Conservation (phyloP, 768 basidiomycete genomes). For the Agrocybe pediades region DNA sequence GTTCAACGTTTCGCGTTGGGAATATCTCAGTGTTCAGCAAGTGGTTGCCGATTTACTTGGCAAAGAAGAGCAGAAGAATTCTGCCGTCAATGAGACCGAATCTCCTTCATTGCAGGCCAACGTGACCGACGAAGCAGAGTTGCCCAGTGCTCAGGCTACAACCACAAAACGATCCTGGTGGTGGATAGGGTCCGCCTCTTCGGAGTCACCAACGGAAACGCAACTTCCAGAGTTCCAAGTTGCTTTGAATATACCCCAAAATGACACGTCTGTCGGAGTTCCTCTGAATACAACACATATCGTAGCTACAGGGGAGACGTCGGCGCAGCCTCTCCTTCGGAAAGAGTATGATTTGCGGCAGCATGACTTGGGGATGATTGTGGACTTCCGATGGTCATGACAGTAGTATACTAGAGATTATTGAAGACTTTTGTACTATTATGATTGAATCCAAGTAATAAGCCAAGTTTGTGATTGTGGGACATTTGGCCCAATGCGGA, state of each 20-base stretch:
- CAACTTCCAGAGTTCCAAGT: background rate
- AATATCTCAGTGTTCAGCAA: slow-evolving; percentile 59
- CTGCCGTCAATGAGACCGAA: slow-evolving; percentile 3
- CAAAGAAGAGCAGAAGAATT: slow-evolving; percentile 26
- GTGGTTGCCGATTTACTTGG: slow-evolving; percentile 41
- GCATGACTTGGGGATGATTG: slow-evolving; percentile 69
- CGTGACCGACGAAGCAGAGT: background rate
- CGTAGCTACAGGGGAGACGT: slow-evolving; percentile 11
- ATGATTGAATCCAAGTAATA: background rate
- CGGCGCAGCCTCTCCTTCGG: slow-evolving; percentile 32
- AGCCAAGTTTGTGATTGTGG: slow-evolving; percentile 9
- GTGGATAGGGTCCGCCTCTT: slow-evolving; percentile 3
- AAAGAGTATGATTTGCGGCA: slow-evolving; percentile 71
- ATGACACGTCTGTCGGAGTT: background rate
- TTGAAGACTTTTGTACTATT: background rate
- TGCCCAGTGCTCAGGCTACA: background rate
- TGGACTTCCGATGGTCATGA: slow-evolving; percentile 73
- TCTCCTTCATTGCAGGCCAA: background rate
- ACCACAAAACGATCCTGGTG: slow-evolving; percentile 6
- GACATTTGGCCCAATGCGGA: slow-evolving; percentile 17
- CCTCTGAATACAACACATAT: slow-evolving; percentile 6
- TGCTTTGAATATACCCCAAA: background rate
- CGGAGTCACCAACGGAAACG: background rate
- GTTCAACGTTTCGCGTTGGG: slow-evolving; percentile 78
- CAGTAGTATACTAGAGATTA: no score